Conservation (phyloP, 2,329 filamentous ascomycete species). For the Aspergillus floridensis region DNA sequence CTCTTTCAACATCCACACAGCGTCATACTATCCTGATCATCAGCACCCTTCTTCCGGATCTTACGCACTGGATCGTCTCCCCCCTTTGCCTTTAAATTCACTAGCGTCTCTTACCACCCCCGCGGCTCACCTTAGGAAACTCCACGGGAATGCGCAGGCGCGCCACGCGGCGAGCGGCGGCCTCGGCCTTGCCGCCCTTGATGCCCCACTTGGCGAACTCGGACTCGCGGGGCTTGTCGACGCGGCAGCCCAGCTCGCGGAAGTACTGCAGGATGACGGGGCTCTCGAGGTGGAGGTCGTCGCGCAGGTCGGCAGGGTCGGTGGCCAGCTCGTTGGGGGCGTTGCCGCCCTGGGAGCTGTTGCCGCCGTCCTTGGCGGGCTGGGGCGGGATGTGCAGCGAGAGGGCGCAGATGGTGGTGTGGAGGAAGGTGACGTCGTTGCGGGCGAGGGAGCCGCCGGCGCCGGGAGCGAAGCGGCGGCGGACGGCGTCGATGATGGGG, state of each 20-base stretch:
- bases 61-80: too few species aligned
- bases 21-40: too few species aligned
- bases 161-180: slow-evolving; percentile 56
- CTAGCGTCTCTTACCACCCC: slow-evolving; percentile 27
- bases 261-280: slow-evolving; percentile 40
- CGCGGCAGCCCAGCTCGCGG: slow-evolving; percentile 46
- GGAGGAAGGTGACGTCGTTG: slow-evolving; percentile 43
- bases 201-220: slow-evolving; percentile 45
- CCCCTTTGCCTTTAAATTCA: background rate
- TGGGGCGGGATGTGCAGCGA: slow-evolving; percentile 47
- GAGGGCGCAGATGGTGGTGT: slow-evolving; percentile 47
- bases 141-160: slow-evolving; percentile 73
- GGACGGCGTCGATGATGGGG: slow-evolving; percentile 40
- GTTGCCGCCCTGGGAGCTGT: slow-evolving; percentile 37
- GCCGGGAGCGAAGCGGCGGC: slow-evolving; percentile 41
- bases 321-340: slow-evolving; percentile 40
- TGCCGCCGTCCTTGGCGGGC: slow-evolving; percentile 36
- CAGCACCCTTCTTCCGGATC: too few species aligned
- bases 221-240: slow-evolving; percentile 41
- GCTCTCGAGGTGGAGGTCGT: slow-evolving; percentile 44
- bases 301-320: slow-evolving; percentile 45
- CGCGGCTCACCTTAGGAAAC: slow-evolving; percentile 67
- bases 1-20: too few species aligned
- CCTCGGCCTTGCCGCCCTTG: slow-evolving; percentile 61
- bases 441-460: slow-evolving; percentile 34